Evolutionary conservation across 2,329 filamentous ascomycete genomes (phyloP), one percentile per base, ranked within the genome.

Genomic region (Niveomyces coronatus): DNA sequence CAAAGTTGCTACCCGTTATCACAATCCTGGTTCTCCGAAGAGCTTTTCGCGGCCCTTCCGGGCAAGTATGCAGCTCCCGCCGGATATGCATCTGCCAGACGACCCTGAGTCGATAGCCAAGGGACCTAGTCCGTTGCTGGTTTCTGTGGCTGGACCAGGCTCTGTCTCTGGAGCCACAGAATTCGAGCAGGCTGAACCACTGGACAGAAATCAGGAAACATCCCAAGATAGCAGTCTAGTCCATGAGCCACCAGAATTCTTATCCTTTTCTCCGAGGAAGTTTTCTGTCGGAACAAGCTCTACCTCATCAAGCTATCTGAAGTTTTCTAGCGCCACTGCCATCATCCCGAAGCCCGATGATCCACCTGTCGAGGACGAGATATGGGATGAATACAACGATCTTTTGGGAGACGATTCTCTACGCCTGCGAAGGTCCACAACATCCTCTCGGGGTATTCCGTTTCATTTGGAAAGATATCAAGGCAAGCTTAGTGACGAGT

Each of bases 351-450:
- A 66, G 3, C 67, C 74, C 2, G 67, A 66, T 31, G 75, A 77
- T 4, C 79, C 76, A 0, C 69, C 80, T 4, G 76, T 65, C 1
- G 84, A 93, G 47, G 89, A 95, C 49, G 89, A 95, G 53, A 73
- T 94, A 2, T 96, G 89, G 89, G 80, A 88, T 36, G 89, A 94
- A 58, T 95, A 93, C 53, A 80, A 96, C 47, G 89, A 95, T 49
- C 64, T 95, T 10, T 73, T 95, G 38, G 83, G 84, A 37, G 79
- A 85, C 9, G 70, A 68, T 9, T 54, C 55, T 1, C 41, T 52
- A 22, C 63, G 64, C 45, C 60, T 60, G 2, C 67, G 68, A 3
- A 60, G 61, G 2, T 76, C 74, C 1, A 62, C 69, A 5, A 70
- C 68, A 1, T 76, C 74, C 1, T 78, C 76, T 1, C 64, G 67